phyloP scores from a whole-genome alignment of 2,329 filamentous ascomycete genomes.

The Arthrinium puccinioides region DNA sequence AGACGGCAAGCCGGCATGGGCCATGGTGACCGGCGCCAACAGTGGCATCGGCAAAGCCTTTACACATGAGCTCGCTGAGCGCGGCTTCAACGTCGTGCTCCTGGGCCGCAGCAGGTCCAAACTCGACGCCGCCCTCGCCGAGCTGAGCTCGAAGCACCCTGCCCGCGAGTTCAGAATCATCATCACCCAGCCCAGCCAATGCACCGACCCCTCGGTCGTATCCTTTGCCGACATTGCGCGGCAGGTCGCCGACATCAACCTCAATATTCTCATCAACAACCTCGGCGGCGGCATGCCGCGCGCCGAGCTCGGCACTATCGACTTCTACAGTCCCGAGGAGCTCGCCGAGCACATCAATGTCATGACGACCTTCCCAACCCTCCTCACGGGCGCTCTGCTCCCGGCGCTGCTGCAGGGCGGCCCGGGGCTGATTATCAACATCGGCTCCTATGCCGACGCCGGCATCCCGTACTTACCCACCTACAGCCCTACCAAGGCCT shows the following conservation, averaged over 20 bases:
- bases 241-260: slow-evolving; percentile 24
- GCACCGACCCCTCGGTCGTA: background rate
- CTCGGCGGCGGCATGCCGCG: slow-evolving; percentile 28
- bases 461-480: slow-evolving; percentile 37
- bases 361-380: slow-evolving; percentile 1
- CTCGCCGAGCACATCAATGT: background rate
- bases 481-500: slow-evolving; percentile 36
- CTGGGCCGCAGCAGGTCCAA: slow-evolving; percentile 42
- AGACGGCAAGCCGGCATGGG: slow-evolving; percentile 22
- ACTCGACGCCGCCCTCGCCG: slow-evolving; percentile 27
- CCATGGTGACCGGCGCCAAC: slow-evolving; percentile 40
- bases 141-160: slow-evolving; percentile 29
- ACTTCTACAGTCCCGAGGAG: slow-evolving; percentile 1
- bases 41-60: slow-evolving; percentile 44
- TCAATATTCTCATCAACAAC: slow-evolving; percentile 52
- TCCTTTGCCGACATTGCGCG: background rate
- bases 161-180: slow-evolving; percentile 26
- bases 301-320: slow-evolving; percentile 1
- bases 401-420: slow-evolving; percentile 1
- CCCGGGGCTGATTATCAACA: slow-evolving; percentile 38
- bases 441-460: slow-evolving; percentile 36
- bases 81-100: slow-evolving; percentile 48
- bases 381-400: slow-evolving; percentile 1
- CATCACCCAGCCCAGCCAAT: slow-evolving; percentile 17
- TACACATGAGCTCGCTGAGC: slow-evolving; percentile 36